phyloP scores from a whole-genome alignment of 345 rosid species.

The Acer negundo region DNA sequence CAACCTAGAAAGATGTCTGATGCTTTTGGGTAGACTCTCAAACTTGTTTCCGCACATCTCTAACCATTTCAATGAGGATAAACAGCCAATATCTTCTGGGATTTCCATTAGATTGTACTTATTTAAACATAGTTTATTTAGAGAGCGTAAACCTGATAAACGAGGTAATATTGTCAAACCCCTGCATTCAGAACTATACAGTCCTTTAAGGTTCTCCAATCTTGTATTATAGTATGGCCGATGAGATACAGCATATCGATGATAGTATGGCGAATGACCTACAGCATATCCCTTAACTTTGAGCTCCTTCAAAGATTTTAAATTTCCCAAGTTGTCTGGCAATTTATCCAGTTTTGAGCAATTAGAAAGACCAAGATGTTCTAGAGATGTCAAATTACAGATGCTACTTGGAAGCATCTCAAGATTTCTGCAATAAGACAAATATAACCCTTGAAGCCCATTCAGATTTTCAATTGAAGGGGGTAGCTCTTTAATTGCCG shows the following conservation, averaged over 20 bases:
- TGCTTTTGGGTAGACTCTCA: background rate
- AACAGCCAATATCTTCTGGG: background rate
- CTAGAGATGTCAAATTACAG: too few relatives aligned
- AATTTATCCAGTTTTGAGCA: too few relatives aligned
- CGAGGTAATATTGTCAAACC: too few relatives aligned
- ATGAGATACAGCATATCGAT: background rate
- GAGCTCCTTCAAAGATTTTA: background rate
- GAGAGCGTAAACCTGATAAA: too few relatives aligned
- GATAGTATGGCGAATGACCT: too few relatives aligned
- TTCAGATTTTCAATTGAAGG: too few relatives aligned
- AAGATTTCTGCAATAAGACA: too few relatives aligned
- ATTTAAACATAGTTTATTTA: background rate
- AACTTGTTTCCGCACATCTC: background rate
- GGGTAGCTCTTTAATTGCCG: too few relatives aligned
- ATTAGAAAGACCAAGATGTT: too few relatives aligned
- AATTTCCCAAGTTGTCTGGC: background rate
- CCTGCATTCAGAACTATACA: background rate
- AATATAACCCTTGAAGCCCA: too few relatives aligned
- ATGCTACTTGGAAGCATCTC: too few relatives aligned
- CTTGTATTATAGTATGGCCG: background rate
- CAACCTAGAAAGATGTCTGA: background rate
- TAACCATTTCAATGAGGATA: background rate
- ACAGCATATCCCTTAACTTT: background rate
- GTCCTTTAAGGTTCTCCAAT: background rate
- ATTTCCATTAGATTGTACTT: background rate